Evolutionary conservation across 179 eudicot species (phyloP).

Genomic region (Gypsophila paniculata): DNA sequence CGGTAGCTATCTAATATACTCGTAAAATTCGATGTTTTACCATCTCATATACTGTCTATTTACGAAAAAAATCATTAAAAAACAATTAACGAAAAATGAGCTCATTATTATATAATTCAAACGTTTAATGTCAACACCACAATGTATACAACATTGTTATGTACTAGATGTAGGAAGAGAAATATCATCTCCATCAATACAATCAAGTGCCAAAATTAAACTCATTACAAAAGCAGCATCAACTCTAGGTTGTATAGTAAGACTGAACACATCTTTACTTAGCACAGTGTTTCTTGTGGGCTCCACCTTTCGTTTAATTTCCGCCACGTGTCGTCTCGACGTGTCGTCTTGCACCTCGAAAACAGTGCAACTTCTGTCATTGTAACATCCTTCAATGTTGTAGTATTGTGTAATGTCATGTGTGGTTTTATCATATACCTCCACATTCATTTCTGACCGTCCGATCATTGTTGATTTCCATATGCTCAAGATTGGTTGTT

Average conservation of each 20-base stretch:
- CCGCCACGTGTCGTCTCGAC: conserved; percentile 7
- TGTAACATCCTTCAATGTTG: conserved; percentile 28
- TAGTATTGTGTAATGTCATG: conserved; percentile 8
- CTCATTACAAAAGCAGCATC: conserved; percentile 38
- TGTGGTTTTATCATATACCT: conserved; percentile 12
- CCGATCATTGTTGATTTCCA: conserved; percentile 32
- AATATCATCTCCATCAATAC: conserved; percentile 24
- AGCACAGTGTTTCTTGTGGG: conserved; percentile 25
- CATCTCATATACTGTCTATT: too few species aligned
- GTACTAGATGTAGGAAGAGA: neutral
- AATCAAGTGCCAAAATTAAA: conserved; percentile 32
- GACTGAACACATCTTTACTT: conserved; percentile 33
- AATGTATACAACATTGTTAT: neutral
- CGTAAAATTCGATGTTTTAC: too few species aligned
- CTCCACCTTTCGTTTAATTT: conserved; percentile 27
- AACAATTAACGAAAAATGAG: too few species aligned
- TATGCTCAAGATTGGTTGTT: conserved; percentile 20
- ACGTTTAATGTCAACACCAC: too few species aligned
- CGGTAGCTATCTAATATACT: too few species aligned
- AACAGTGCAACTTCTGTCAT: conserved; percentile 32
- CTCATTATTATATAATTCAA: too few species aligned
- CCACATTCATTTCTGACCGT: conserved; percentile 26
- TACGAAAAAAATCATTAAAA: too few species aligned
- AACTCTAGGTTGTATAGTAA: conserved; percentile 26
- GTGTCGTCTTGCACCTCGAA: conserved; percentile 12